Evolutionary conservation across 2,329 filamentous ascomycete genomes (phyloP).

Genomic region (Sphaerulina vaccinii): DNA sequence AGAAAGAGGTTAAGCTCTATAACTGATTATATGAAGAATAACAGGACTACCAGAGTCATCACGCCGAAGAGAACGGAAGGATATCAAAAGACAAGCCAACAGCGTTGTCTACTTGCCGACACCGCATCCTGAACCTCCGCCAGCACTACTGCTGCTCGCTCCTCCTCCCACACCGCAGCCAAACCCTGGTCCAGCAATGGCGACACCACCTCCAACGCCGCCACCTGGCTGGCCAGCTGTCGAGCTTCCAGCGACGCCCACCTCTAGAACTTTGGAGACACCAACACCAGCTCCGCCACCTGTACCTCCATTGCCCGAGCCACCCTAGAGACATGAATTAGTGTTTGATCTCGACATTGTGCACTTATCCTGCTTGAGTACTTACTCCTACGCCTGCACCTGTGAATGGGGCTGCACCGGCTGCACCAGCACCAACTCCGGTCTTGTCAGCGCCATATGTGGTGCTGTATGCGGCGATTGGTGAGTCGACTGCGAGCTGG

Average conservation of each 20-base stretch:
- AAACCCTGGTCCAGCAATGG: constrained; percentile 3
- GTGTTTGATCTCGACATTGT: too few relatives aligned
- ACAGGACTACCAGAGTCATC: too few relatives aligned
- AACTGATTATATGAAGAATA: too few relatives aligned
- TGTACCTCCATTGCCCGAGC: constrained; percentile 14
- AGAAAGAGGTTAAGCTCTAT: too few relatives aligned
- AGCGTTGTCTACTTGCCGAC: not conserved
- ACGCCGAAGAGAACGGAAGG: too few relatives aligned
- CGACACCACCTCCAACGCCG: constrained; percentile 7
- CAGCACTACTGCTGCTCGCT: constrained; percentile 5
- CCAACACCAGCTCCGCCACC: constrained; percentile 8
- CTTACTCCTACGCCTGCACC: constrained; percentile 4
- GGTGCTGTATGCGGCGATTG: constrained; percentile 2
- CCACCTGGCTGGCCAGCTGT: constrained; percentile 9
- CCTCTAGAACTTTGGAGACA: not conserved
- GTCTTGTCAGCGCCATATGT: constrained; percentile 5
- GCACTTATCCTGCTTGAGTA: too few relatives aligned
- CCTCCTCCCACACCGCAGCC: not conserved
- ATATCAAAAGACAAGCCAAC: not conserved
- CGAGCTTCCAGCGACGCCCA: constrained; percentile 1
- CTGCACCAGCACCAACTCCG: constrained; percentile 7
- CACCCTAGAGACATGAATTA: not conserved
- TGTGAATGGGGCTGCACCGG: not conserved
- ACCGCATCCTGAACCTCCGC: constrained; percentile 4
- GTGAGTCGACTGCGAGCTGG: constrained; percentile 6